A percentile compares a stretch with the other conserved stretches of the same genome.
These are phyloP conservation scores for Trametes sanguinea DNA, from an alignment of 768 basidiomycete genomes.

Conservation along the genomic window DNA sequence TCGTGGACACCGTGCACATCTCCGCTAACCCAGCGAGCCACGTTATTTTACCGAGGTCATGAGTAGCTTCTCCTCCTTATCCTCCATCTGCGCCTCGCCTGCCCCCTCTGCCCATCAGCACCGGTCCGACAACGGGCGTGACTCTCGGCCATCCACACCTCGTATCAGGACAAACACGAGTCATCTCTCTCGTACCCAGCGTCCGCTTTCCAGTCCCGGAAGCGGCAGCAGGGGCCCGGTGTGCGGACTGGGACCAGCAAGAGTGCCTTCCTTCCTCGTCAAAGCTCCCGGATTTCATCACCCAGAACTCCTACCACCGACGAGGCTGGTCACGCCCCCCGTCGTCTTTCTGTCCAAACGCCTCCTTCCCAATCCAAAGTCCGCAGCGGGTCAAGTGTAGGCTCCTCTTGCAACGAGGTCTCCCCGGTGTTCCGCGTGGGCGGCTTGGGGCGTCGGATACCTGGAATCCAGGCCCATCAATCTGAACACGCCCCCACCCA, in stretches of 20 bases:
- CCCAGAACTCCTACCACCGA: slow-evolving; percentile 13
- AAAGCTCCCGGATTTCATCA: slow-evolving; percentile 16
- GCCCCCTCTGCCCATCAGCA: slow-evolving; percentile 17
- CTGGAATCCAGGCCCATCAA: slow-evolving; percentile 31
- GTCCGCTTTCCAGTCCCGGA: slow-evolving; percentile 15
- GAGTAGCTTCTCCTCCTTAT: slow-evolving; percentile 27
- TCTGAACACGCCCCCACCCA: slow-evolving; percentile 24
- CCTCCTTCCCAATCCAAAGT: slow-evolving; percentile 21
- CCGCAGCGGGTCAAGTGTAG: slow-evolving; percentile 25
- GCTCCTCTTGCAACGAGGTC: slow-evolving; percentile 23
- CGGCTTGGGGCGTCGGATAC: slow-evolving; percentile 18
- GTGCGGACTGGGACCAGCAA: slow-evolving; percentile 11
- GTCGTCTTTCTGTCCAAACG: slow-evolving; percentile 15
- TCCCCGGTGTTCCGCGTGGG: slow-evolving; percentile 19
- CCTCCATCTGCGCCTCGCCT: slow-evolving; percentile 23
- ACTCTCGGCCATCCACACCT: slow-evolving; percentile 21
- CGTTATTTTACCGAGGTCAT: slow-evolving; percentile 27
- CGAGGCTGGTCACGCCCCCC: slow-evolving; percentile 15
- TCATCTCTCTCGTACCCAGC: slow-evolving; percentile 7
- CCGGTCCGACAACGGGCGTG: slow-evolving; percentile 17
- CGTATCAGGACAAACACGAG: slow-evolving; percentile 13
- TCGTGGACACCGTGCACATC: slow-evolving; percentile 26
- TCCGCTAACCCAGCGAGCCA: slow-evolving; percentile 30
- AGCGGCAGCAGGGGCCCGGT: slow-evolving; percentile 19
- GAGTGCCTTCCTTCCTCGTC: slow-evolving; percentile 17